Base-by-base conservation (phyloP, 2,329 filamentous ascomycete genomes). In the Sclerotinia borealis region DNA sequence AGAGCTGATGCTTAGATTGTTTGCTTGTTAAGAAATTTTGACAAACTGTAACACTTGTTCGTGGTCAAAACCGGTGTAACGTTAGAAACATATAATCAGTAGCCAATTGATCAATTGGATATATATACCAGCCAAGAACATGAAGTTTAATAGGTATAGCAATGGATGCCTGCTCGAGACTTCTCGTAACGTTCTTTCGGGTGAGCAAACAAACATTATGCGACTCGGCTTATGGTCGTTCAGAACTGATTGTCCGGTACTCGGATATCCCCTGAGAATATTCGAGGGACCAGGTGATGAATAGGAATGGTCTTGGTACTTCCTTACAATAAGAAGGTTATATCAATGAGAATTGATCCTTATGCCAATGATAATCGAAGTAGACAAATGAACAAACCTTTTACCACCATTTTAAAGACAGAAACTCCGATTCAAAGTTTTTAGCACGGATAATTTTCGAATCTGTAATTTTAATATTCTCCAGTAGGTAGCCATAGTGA, bases 191-290 rank as follows among this genome's bases (percentile, higher is more conserved):
- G 29, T 45, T 45, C 27, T 34, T 45, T 31, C 54, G 29, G 29
- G n/a, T 58, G 39, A 58, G 54, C 54, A 45, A 45, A 36, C 54
- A 45, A 56, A 58, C n/a, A 58, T 45, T 45, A 45, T 25, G 15
- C n/a, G 27, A 58, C 39, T 58, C n/a, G 54, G 39, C n/a, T 22
- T 31, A 31, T 22, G n/a, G 41, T n/a, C 34, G 17, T 25, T 45
- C n/a, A n/a, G 13, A 17, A 34, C 41, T n/a, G 13, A 34, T 29
- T n/a, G 13, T 36, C 39, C 54, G 27, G 27, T 34, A 25, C 11
- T 31, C 54, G 54, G 54, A 45, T 25, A 34, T 22, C 2, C 29
- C 17, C 19, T 34, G 3, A 56, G 27, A 10, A 3, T 31, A n/a
- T 25, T 45, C 25, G 7, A 45, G 19, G 29, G 13, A 17, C 2